Evolutionary conservation across 2,329 filamentous ascomycete genomes (phyloP), one percentile per base, ranked within the genome.

Genomic region (Trichoderma sp.): DNA sequence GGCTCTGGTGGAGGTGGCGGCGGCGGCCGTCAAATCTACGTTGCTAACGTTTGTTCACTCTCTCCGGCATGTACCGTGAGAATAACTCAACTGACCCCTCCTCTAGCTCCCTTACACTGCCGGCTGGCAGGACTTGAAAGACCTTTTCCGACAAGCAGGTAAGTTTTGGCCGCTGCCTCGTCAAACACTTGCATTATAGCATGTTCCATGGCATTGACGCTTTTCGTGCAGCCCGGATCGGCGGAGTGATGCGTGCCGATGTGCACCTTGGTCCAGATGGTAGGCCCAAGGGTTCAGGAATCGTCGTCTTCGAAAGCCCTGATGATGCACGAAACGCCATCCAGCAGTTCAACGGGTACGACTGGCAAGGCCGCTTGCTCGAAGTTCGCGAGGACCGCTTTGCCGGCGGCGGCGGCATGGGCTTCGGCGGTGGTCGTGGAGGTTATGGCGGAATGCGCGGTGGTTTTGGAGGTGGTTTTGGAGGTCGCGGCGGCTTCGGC

Each of bases 91-190:
- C 67, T 72, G 39, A 73, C 68, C 25, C 37, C 27, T 35, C 54
- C 5, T 74, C 50, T 81, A 99, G 95, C 92, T 99, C 74, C 95
- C 95, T 22, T 99, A 94, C 83, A 97, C 93, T 72, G 92, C 97
- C 74, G 95, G 95, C 78, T 99, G 95, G 95, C 95, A 99, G 83
- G 95, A 99, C 80, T 84, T 99, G 74, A 99, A 99, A 84, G 95
- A 99, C 80, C 86, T 99, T 73, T 99, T 99, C 86, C 92, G 95
- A 77, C 94, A 97, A 87, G 94, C 95, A 82, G 92, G 94, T 97
- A 86, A 86, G 93, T 85, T n/a, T n/a, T 60, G 52, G 13, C 22
- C 7, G 59, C 19, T 19, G 13, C 19, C 29, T 27, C n/a, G 29
- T 25, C 15, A 2, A 17, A 15, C 8, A 34, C n/a, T n/a, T 7